These are phyloP conservation scores for Anthracocystis panici-leucophaei DNA, from an alignment of 1,284 basidiomycete species.

Conservation along the genomic window DNA sequence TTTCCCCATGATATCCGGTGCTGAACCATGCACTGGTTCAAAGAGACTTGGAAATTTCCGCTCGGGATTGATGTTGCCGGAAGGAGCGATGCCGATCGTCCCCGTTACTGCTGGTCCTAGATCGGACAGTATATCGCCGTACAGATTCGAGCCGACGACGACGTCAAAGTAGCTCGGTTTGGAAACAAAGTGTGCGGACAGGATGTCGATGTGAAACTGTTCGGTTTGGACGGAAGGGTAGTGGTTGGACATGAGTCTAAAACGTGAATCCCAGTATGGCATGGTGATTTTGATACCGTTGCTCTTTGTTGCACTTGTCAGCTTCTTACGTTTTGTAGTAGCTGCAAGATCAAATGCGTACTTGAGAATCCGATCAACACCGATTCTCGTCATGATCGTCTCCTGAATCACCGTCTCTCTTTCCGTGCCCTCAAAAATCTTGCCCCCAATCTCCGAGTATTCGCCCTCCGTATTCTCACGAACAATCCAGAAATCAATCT, in stretches of 20 bases:
- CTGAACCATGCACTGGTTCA: constrained; percentile 70
- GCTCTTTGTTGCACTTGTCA: constrained; percentile 73
- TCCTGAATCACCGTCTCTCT: constrained; percentile 71
- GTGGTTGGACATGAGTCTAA: constrained; percentile 73
- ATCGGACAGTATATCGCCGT: constrained; percentile 75
- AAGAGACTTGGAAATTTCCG: constrained; percentile 71
- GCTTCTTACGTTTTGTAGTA: constrained; percentile 73
- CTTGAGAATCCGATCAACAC: constrained; percentile 74
- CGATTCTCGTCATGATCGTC: constrained; percentile 73
- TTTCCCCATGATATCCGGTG: constrained; percentile 44
- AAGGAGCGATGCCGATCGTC: constrained; percentile 76
- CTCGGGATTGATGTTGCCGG: constrained; percentile 74
- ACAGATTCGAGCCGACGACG: constrained; percentile 75
- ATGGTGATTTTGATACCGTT: constrained; percentile 64
- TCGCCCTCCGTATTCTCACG: constrained; percentile 76
- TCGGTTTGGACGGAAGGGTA: constrained; percentile 73
- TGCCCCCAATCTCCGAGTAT: constrained; percentile 74
- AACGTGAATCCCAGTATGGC: constrained; percentile 70
- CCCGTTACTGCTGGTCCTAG: constrained; percentile 75
- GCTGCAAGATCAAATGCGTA: constrained; percentile 75
- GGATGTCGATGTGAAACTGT: constrained; percentile 71
- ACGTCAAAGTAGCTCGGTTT: constrained; percentile 74
- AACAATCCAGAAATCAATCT: constrained; percentile 74
- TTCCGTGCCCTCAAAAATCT: constrained; percentile 70
- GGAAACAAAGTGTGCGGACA: constrained; percentile 73